phyloP scores from a whole-genome alignment of 2,329 filamentous ascomycete genomes.

The Zarea fungicola region DNA sequence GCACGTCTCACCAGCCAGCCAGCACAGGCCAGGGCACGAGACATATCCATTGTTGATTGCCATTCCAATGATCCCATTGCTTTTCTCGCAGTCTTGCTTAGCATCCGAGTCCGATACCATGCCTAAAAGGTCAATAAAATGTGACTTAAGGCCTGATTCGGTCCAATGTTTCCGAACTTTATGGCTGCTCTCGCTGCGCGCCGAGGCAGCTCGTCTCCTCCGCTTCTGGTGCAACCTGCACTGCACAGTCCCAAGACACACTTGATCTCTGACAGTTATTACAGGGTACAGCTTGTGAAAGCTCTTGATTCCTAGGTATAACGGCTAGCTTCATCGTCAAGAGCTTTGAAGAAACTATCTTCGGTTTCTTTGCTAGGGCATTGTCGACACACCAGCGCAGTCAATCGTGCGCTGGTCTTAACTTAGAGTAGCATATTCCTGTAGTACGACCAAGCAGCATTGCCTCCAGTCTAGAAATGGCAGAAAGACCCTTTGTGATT shows the following conservation, averaged over 20 bases:
- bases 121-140: not conserved
- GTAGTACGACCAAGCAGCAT: no score
- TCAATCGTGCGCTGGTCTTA: no score
- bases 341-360: not conserved
- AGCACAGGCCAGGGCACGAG: not conserved
- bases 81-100: not conserved
- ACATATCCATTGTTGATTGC: not conserved
- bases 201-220: not conserved
- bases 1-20: not conserved
- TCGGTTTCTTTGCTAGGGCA: not conserved
- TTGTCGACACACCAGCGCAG: not conserved
- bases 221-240: not conserved
- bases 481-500: no score
- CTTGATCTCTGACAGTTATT: not conserved
- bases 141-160: not conserved
- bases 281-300: not conserved
- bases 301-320: not conserved
- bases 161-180: not conserved
- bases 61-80: not conserved
- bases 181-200: not conserved
- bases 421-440: no score
- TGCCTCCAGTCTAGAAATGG: no score
- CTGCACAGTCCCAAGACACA: not conserved
- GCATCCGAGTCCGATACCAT: not conserved
- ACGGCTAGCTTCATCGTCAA: not conserved